phyloP scores from a whole-genome alignment of 805 yeast species.

The Clavispora carvajalis region DNA sequence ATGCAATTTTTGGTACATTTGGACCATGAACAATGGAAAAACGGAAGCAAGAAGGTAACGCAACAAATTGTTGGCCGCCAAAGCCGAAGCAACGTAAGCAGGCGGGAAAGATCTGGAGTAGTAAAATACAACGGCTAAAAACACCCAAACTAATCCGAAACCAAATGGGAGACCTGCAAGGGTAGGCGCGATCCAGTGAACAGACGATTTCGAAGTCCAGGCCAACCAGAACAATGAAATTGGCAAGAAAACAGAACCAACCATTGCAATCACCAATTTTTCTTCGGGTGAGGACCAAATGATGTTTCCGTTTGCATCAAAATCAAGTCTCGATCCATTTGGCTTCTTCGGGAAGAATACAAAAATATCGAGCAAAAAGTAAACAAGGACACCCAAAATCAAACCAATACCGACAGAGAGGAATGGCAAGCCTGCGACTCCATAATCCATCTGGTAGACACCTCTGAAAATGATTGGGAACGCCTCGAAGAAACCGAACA shows the following conservation, averaged over 20 bases:
- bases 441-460: conserved; percentile 52
- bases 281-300: conserved; percentile 56
- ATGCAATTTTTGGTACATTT: conserved; percentile 69
- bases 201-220: conserved; percentile 58
- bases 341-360: conserved; percentile 50
- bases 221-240: conserved; percentile 62
- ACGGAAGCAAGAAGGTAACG: conserved; percentile 73
- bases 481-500: conserved; percentile 78
- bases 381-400: conserved; percentile 48
- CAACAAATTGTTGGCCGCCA: conserved; percentile 80
- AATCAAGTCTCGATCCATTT: conserved; percentile 55
- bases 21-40: conserved; percentile 80
- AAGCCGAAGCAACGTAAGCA: conserved; percentile 72
- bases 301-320: conserved; percentile 52
- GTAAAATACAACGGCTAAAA: conserved; percentile 65
- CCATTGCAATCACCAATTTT: conserved; percentile 53
- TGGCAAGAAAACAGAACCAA: conserved; percentile 66
- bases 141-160: conserved; percentile 64
- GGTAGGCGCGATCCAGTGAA: conserved; percentile 75
- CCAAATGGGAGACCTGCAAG: conserved; percentile 79
- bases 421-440: conserved; percentile 65
- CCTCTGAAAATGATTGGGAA: conserved; percentile 70
- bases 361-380: conserved; percentile 39
- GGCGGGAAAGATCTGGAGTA: conserved; percentile 73
- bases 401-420: conserved; percentile 70